Percentiles rank a stretch among this genome's conserved stretches.
These are phyloP conservation scores for Gossypium bickii DNA, from an alignment of 345 rosid species.

Conservation along the genomic window DNA sequence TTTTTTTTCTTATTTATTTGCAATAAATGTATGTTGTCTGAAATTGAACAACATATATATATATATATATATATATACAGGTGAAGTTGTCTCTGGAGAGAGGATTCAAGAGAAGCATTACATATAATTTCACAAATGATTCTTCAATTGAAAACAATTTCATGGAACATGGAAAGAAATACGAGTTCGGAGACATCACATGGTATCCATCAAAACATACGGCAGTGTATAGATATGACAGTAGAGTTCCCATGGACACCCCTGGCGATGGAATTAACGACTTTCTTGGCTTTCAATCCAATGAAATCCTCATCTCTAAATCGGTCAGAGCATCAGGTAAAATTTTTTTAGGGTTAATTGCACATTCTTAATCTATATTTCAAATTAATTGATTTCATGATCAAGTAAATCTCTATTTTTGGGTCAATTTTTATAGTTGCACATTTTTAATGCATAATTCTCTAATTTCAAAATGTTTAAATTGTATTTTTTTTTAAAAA, in stretches of 20 bases:
- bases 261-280: constrained; percentile 64
- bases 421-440: too few relatives aligned
- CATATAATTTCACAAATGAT: constrained; percentile 67
- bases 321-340: constrained; percentile 59
- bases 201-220: constrained; percentile 79
- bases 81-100: constrained; percentile 61
- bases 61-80: constrained; percentile 21
- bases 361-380: too few relatives aligned
- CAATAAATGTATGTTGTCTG: background rate
- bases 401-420: too few relatives aligned
- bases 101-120: constrained; percentile 71
- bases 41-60: background rate
- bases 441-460: too few relatives aligned
- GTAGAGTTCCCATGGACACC: constrained; percentile 42
- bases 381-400: too few relatives aligned
- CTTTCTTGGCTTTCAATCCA: constrained; percentile 70
- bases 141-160: constrained; percentile 44
- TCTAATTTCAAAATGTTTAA: too few relatives aligned
- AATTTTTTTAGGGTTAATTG: too few relatives aligned
- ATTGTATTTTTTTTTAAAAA: too few relatives aligned
- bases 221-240: constrained; percentile 73
- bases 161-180: constrained; percentile 53
- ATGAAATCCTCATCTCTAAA: constrained; percentile 49
- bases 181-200: constrained; percentile 75
- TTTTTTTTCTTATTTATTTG: background rate